Evolutionary conservation across 192 early-diverging fungal genomes (phyloP).

Genomic region (Coemansia erecta): DNA sequence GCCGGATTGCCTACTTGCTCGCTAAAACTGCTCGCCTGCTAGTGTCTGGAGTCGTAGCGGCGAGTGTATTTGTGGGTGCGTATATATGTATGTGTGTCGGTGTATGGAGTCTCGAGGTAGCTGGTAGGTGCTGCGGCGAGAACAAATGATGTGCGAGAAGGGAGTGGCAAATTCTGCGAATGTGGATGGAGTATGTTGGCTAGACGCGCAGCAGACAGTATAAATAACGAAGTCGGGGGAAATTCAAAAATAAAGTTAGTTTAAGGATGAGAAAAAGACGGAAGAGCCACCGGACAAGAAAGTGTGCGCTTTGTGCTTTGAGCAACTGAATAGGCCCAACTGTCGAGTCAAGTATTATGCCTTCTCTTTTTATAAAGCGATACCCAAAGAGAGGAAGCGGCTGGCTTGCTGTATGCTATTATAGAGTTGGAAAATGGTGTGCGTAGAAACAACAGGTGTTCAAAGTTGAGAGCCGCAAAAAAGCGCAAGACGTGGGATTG

Average conservation of each 20-base stretch:
- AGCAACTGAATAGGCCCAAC: not conserved
- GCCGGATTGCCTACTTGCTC: not conserved
- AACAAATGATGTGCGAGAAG: not conserved
- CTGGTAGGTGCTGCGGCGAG: too few species aligned
- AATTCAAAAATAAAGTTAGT: not conserved
- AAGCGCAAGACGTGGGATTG: too few species aligned
- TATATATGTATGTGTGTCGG: not conserved
- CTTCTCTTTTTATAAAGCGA: not conserved
- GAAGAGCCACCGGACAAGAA: not conserved
- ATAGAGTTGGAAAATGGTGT: not conserved
- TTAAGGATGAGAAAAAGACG: slow-evolving; percentile 1
- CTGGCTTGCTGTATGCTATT: not conserved
- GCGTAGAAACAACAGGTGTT: too few species aligned
- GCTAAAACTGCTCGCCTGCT: not conserved
- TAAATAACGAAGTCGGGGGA: slow-evolving; percentile 4
- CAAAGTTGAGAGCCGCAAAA: too few species aligned
- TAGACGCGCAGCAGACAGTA: not conserved
- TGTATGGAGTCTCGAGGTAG: not conserved
- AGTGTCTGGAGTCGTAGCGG: not conserved
- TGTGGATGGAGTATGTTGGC: not conserved
- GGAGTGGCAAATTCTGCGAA: not conserved
- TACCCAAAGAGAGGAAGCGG: not conserved
- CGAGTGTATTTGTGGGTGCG: not conserved
- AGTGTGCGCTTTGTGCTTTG: slow-evolving; percentile 6
- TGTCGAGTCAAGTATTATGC: not conserved